Evolutionary conservation across 129 eudicot genomes (phyloP).

Genomic region (Smallanthus sonchifolius): DNA sequence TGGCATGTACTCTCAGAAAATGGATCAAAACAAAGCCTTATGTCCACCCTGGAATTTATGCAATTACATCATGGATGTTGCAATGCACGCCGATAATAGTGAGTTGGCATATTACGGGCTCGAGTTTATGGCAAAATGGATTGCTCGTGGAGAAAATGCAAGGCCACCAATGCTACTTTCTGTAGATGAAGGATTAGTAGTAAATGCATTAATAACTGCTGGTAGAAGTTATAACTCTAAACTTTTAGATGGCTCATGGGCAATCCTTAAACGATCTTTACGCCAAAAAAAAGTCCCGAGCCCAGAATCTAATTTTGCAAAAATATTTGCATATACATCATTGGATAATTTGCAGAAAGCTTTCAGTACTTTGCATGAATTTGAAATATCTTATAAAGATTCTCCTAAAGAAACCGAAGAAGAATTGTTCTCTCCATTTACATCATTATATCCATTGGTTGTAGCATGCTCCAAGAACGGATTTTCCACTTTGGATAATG

Average conservation of each 20-base stretch:
- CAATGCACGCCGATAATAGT: constrained; percentile 58
- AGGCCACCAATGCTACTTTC: constrained; percentile 51
- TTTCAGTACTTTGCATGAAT: constrained; percentile 65
- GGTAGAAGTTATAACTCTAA: constrained; percentile 56
- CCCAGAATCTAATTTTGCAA: constrained; percentile 77
- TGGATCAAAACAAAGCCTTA: constrained; percentile 75
- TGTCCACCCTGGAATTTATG: constrained; percentile 69
- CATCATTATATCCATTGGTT: constrained; percentile 79
- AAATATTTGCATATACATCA: constrained; percentile 70
- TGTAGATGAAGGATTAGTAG: constrained; percentile 74
- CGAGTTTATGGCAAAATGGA: constrained; percentile 79
- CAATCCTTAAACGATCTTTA: constrained; percentile 69
- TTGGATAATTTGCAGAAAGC: constrained; percentile 65
- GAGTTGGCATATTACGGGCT: constrained; percentile 66
- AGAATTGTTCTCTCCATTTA: constrained; percentile 82
- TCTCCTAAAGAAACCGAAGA: constrained; percentile 42
- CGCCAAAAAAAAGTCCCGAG: constrained; percentile 60
- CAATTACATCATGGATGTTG: constrained; percentile 56
- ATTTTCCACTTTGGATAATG: constrained; percentile 61
- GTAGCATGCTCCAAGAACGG: constrained; percentile 75
- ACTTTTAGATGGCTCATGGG: constrained; percentile 84
- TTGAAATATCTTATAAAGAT: constrained; percentile 53
- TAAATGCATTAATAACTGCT: constrained; percentile 73
- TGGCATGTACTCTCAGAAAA: constrained; percentile 48
- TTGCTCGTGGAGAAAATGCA: constrained; percentile 48